Percentiles rank a stretch among this genome's conserved stretches.
Evolutionary conservation across 495 filamentous ascomycete species (phyloP).

Genomic region (Penicilliopsis zonata): DNA sequence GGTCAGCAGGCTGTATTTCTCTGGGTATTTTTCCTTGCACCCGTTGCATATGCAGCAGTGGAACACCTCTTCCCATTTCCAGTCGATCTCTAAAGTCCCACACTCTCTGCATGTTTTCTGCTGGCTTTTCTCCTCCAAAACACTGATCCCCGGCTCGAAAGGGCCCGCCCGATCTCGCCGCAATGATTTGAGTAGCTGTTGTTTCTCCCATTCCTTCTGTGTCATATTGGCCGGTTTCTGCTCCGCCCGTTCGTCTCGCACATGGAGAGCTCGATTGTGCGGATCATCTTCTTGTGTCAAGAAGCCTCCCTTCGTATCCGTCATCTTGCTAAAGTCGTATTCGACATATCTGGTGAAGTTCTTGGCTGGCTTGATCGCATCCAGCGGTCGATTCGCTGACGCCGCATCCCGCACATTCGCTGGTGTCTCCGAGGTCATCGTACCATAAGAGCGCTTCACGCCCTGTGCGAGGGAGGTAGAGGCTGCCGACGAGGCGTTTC

Average conservation of each 20-base stretch:
- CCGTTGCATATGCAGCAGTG: slow-evolving; percentile 53
- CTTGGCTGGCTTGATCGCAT: slow-evolving; percentile 54
- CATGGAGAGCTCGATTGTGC: slow-evolving; percentile 63
- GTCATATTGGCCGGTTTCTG: slow-evolving; percentile 84
- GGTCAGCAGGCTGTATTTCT: slow-evolving; percentile 86
- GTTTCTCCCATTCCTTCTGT: slow-evolving; percentile 80
- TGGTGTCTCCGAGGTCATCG: slow-evolving; percentile 49
- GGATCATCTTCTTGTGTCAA: slow-evolving; percentile 81
- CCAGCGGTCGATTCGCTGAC: slow-evolving; percentile 26
- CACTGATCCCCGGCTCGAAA: slow-evolving; percentile 75
- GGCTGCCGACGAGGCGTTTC: slow-evolving; percentile 9
- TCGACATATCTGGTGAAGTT: slow-evolving; percentile 92
- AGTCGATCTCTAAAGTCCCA: slow-evolving; percentile 75
- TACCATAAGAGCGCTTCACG: slow-evolving; percentile 48
- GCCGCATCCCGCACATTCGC: slow-evolving; percentile 49
- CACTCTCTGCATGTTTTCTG: slow-evolving; percentile 78
- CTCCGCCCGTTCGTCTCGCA: slow-evolving; percentile 34
- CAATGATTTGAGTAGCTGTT: slow-evolving; percentile 57
- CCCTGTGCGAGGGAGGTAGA: slow-evolving; percentile 19
- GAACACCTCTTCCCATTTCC: slow-evolving; percentile 81
- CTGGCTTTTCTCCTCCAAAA: slow-evolving; percentile 46
- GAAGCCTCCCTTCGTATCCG: slow-evolving; percentile 93
- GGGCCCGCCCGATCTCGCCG: slow-evolving; percentile 65
- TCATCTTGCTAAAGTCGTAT: slow-evolving; percentile 96
- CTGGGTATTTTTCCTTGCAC: slow-evolving; percentile 81